Base-by-base conservation (phyloP, 768 basidiomycete species). In the Mycena rebaudengoi region DNA sequence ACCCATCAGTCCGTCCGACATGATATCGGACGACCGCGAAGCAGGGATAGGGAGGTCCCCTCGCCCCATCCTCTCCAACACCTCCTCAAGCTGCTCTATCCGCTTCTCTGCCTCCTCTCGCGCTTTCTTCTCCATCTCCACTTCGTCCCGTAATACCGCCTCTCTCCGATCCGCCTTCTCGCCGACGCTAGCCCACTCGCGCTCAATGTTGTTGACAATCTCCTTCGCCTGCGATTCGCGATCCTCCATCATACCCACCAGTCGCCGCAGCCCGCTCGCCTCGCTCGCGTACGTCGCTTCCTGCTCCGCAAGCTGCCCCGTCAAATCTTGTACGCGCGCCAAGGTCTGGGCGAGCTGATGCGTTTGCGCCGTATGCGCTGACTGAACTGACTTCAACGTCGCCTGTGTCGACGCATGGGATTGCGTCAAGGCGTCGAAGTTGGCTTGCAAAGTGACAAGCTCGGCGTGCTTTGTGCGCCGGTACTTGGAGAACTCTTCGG, bases 161-260 rank as follows among this genome's bases (percentile, higher is more conserved):
- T 95, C 93, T 41, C 90, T 83, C 65, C 85, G 78, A 64, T 90
- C 91, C 3, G 90, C 83, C 69, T 86, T 86, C 41, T 90, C 88
- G 8, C 89, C 87, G 11, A 95, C 85, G 20, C 82, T 82, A 23
- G 90, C 90, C 87, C 93, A 91, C 67, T 97, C 94, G 28, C 80
- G 82, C 76, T 98, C 96, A 57, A 98, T 87, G 37, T 83, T 83
- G 23, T 94, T 90, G 0, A 98, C 89, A 54, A 95, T 87, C 21
- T 86, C 84, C 78, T 94, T 92, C 21, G 93, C 87, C 65, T 96
- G 91, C 53, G 89, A 88, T 73, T 96, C 95, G 35, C 96, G 85
- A 59, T 91, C 91, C 74, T 98, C 95, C 83, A 98, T 89, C 81
- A 96, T 86, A 7, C 85, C 79, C 12, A 96, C 90, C 18, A 98